Percentiles rank a stretch among this genome's conserved stretches.
Conservation (phyloP, 2,329 filamentous ascomycete genomes). For the Didymella segeticola region DNA sequence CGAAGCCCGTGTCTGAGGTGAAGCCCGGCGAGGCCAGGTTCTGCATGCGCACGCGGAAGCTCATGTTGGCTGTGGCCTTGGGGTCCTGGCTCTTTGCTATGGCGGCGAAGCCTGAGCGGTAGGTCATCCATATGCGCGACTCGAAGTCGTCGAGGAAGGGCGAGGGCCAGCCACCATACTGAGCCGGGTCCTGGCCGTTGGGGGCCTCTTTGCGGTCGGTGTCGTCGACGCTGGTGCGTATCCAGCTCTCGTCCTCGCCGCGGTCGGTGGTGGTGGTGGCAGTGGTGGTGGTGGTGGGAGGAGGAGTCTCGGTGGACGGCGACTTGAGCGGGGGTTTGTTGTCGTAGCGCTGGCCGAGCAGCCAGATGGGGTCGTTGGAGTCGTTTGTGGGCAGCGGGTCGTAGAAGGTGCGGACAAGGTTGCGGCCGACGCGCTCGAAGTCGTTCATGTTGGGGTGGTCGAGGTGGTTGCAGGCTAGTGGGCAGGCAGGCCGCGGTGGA, state of each 20-base stretch:
- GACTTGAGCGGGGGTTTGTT: conserved; percentile 34
- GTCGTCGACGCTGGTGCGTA: conserved; percentile 74
- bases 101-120: conserved; percentile 82
- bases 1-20: conserved; percentile 94
- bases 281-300: too few species aligned
- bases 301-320: conserved; percentile 28
- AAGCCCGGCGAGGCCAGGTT: conserved; percentile 85
- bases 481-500: conserved; percentile 12
- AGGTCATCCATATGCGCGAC: conserved; percentile 94
- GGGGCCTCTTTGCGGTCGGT: conserved; percentile 66
- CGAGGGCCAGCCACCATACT: conserved; percentile 74
- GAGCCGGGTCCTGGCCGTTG: conserved; percentile 43
- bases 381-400: conserved; percentile 88
- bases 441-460: conserved; percentile 65
- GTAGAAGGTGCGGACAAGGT: conserved; percentile 90
- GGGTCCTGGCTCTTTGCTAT: conserved; percentile 82
- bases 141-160: conserved; percentile 92
- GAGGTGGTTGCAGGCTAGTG: conserved; percentile 6
- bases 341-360: conserved; percentile 70
- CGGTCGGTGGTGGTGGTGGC: too few species aligned
- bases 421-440: conserved; percentile 74
- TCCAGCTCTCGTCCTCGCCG: conserved; percentile 56
- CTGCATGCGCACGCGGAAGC: conserved; percentile 82
- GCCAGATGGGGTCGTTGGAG: conserved; percentile 78
- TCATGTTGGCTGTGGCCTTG: conserved; percentile 73